phyloP scores from a whole-genome alignment of 768 basidiomycete genomes.

The Kwoniella newhampshirensis region DNA sequence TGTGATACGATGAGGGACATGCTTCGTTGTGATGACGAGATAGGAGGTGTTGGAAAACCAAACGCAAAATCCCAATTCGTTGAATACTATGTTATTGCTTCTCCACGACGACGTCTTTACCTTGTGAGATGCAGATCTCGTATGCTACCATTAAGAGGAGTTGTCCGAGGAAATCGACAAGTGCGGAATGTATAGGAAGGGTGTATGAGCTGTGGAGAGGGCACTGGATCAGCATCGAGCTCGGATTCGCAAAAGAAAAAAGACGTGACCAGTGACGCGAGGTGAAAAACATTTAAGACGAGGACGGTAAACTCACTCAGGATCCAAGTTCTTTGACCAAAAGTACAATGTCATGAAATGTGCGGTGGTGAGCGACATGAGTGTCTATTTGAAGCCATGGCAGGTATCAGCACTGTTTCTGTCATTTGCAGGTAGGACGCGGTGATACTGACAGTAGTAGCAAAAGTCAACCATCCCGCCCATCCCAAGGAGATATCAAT shows the following conservation, averaged over 20 bases:
- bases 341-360: slow-evolving; percentile 68
- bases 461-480: slow-evolving; percentile 68
- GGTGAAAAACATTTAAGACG: neutral
- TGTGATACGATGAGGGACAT: no score
- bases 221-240: no score
- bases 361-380: slow-evolving; percentile 67
- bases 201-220: slow-evolving; percentile 65
- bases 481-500: slow-evolving; percentile 69
- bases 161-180: slow-evolving; percentile 83
- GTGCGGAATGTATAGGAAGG: slow-evolving; percentile 83
- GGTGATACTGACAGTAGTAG: slow-evolving; percentile 64
- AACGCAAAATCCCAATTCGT: no score
- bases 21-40: no score
- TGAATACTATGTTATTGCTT: no score
- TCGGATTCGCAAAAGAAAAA: neutral
- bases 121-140: slow-evolving; percentile 42
- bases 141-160: slow-evolving; percentile 64
- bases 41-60: no score
- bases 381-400: neutral
- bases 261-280: neutral
- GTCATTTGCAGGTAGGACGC: neutral
- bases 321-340: slow-evolving; percentile 76
- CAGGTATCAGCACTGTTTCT: neutral
- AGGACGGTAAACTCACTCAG: slow-evolving; percentile 60
- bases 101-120: slow-evolving; percentile 31